phyloP scores from a whole-genome alignment of 2,329 filamentous ascomycete genomes.

The Colletotrichum lupini region DNA sequence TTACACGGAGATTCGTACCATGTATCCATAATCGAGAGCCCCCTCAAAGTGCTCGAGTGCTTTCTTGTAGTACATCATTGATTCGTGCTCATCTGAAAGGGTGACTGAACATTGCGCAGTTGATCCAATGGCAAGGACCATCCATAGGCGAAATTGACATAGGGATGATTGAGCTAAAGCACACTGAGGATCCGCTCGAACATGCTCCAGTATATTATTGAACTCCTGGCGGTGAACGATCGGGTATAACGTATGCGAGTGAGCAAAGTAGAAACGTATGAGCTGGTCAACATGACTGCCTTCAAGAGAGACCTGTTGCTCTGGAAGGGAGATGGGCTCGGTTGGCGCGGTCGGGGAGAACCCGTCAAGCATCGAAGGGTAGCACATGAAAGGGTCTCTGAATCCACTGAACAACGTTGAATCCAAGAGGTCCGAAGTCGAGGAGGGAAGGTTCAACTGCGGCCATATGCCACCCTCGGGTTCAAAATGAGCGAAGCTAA shows the following conservation, averaged over 20 bases:
- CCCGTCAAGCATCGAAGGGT: conserved; percentile 18
- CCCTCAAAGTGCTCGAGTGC: conserved; percentile 54
- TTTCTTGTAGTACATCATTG: conserved; percentile 54
- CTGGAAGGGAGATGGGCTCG: neutral
- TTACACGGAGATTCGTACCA: conserved; percentile 43
- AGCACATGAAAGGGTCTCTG: neutral
- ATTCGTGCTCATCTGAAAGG: conserved; percentile 54
- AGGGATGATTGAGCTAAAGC: conserved; percentile 45
- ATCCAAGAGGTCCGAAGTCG: neutral
- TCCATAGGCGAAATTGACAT: conserved; percentile 56
- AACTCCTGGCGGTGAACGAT: conserved; percentile 51
- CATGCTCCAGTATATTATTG: conserved; percentile 42
- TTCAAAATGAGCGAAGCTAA: conserved; percentile 46
- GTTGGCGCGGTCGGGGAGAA: conserved; percentile 36
- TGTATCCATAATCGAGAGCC: conserved; percentile 49
- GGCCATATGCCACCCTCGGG: conserved; percentile 39
- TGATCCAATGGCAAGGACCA: conserved; percentile 59
- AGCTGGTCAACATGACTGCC: conserved; percentile 42
- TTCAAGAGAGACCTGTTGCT: neutral
- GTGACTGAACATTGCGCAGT: conserved; percentile 56
- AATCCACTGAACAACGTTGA: neutral
- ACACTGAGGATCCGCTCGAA: conserved; percentile 35
- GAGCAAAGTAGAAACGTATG: conserved; percentile 57
- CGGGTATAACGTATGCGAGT: conserved; percentile 59
- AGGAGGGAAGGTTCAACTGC: conserved; percentile 20